Evolutionary conservation across 179 eudicot genomes (phyloP).

Genomic region (Sideroxylon spinosum): DNA sequence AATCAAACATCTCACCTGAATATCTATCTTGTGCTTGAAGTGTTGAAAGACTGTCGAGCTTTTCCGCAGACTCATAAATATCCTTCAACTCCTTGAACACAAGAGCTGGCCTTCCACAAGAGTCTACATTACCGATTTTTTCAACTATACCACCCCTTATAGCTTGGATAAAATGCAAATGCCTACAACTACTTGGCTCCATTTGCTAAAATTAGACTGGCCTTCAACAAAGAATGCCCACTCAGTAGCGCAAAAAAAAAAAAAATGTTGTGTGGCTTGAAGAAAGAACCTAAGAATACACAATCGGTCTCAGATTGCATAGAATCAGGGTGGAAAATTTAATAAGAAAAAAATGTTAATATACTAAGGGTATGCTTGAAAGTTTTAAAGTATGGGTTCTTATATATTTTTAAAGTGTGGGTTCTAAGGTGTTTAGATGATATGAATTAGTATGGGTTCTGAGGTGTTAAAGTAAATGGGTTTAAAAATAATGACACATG

Average conservation of each 20-base stretch:
- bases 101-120: constrained; percentile 46
- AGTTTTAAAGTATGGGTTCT: no score
- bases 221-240: background rate
- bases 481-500: no score
- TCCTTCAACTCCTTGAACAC: constrained; percentile 45
- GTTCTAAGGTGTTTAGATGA: no score
- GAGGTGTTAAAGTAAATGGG: no score
- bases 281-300: no score
- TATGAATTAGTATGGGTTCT: no score
- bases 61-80: constrained; percentile 37
- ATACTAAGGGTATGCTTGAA: no score
- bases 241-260: background rate
- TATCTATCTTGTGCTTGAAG: constrained; percentile 27
- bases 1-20: constrained; percentile 18
- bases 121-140: constrained; percentile 39
- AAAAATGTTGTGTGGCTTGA: background rate
- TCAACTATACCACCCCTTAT: constrained; percentile 41
- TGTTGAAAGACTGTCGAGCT: constrained; percentile 18
- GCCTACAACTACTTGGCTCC: constrained; percentile 54
- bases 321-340: no score
- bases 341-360: no score
- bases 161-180: constrained; percentile 50
- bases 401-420: no score
- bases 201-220: constrained; percentile 20
- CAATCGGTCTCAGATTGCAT: no score